Evolutionary conservation across 208 protist species (phyloP), one percentile per base, ranked within the genome.

Genomic region (Trypanosoma melophagium): DNA sequence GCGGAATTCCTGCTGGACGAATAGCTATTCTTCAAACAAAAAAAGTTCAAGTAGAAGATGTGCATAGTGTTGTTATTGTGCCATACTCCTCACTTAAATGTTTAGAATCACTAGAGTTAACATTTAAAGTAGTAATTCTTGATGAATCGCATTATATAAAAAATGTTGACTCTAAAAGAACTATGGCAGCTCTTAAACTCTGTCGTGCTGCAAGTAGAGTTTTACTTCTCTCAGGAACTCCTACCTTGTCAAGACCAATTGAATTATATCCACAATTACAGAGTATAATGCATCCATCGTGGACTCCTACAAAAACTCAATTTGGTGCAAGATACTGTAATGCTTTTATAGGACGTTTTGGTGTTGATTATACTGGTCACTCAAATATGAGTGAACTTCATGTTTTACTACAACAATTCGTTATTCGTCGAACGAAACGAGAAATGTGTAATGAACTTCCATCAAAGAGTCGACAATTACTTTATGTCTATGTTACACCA

Each of bases 91-190:
- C 83, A 41, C 64, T 94, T 45, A 84, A 95, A 66, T 83, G 71
- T 71, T 69, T 94, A 49, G 69, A 93, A 68, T 22, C 59, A 7
- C 56, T 71, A 1, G 41, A 31, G 14, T 22, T 17, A 21, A 75
- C 44, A 17, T 98, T 97, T 64, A 81, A 86, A 19, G 77, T 97
- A 0, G 91, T 98, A 10, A 96, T 98, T 25, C 71, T 91, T 17
- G 97, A 99, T 81, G 97, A 99, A 83, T 93, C 89, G 12, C 97
- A 99, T 86, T 95, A 89, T 63, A 90, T 99, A 59, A 99, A 99
- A 64, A 87, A 80, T 31, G 74, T 71, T 0, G 89, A 89, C 28
- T 64, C 90, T 53, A 83, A 97, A 60, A 80, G 95, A n/a, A 89
- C 94, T 9, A 65, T 90, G 51, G 55, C 66, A 19, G 81, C 97